phyloP scores from a whole-genome alignment of 2,329 filamentous ascomycete genomes.

The Fusarium sp. region DNA sequence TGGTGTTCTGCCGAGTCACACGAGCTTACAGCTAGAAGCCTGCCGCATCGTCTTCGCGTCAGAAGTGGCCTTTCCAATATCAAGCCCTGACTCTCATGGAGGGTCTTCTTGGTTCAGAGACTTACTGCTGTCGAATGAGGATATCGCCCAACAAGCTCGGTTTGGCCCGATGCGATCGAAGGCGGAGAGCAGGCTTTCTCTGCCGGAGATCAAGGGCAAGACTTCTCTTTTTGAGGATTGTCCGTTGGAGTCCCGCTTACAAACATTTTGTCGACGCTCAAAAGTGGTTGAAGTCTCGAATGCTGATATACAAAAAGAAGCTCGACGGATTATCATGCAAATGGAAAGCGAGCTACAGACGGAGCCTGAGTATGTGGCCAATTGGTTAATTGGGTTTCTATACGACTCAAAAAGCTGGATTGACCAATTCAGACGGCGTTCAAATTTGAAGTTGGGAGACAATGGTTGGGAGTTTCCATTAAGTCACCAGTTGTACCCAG shows the following conservation, averaged over 20 bases:
- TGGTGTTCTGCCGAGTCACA: conserved; percentile 30
- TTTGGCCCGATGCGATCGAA: conserved; percentile 33
- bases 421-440: conserved; percentile 17
- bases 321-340: conserved; percentile 19
- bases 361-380: conserved; percentile 34
- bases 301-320: conserved; percentile 25
- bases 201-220: conserved; percentile 32
- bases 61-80: conserved; percentile 30
- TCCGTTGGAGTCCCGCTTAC: conserved; percentile 27
- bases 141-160: conserved; percentile 26
- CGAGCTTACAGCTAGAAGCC: conserved; percentile 30
- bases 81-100: conserved; percentile 11
- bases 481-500: neutral
- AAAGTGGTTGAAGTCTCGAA: conserved; percentile 1
- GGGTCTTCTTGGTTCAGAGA: conserved; percentile 33
- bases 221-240: conserved; percentile 35
- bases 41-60: conserved; percentile 43
- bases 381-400: conserved; percentile 30
- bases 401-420: conserved; percentile 28
- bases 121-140: conserved; percentile 22
- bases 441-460: neutral
- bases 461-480: neutral
- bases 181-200: conserved; percentile 27
- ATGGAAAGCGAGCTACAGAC: conserved; percentile 35
- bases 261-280: conserved; percentile 6